Conservation (phyloP, 1,139 yeast species). For the Geotrichum restrictum region DNA sequence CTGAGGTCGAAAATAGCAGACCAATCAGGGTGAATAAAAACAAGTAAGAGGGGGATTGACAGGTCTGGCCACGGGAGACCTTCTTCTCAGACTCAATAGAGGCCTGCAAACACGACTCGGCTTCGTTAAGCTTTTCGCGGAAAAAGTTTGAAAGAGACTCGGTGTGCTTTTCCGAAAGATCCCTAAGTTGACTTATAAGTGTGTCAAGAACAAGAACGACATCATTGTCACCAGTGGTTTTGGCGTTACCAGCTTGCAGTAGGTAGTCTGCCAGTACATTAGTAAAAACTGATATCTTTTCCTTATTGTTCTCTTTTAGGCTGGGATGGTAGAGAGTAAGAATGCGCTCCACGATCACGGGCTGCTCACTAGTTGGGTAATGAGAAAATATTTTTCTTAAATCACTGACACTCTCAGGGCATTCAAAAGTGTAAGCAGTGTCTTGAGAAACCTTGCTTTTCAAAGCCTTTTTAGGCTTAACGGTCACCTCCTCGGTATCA, state of each 20-base stretch:
- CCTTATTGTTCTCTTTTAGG: conserved; percentile 77
- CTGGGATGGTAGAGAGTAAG: conserved; percentile 68
- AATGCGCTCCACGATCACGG: conserved; percentile 51
- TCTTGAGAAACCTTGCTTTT: conserved; percentile 20
- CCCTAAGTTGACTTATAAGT: conserved; percentile 51
- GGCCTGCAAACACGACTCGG: conserved; percentile 13
- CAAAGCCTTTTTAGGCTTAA: conserved; percentile 18
- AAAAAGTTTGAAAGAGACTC: conserved; percentile 57
- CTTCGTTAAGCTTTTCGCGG: conserved; percentile 43
- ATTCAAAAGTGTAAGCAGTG: conserved; percentile 47
- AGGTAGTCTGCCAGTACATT: conserved; percentile 63
- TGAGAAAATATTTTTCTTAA: conserved; percentile 43
- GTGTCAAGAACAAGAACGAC: conserved; percentile 42
- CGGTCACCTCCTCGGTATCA: conserved; percentile 24
- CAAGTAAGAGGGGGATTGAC: conserved; percentile 47
- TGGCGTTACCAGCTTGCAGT: conserved; percentile 47
- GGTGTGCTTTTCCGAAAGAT: conserved; percentile 62
- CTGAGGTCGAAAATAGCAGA: conserved; percentile 82
- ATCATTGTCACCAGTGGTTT: conserved; percentile 30
- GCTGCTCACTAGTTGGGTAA: conserved; percentile 45
- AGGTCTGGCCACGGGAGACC: background rate
- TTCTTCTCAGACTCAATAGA: conserved; percentile 16
- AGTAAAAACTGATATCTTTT: conserved; percentile 61
- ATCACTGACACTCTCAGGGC: conserved; percentile 41
- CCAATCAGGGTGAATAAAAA: conserved; percentile 70